Evolutionary conservation across 2,329 filamentous ascomycete genomes (phyloP).

Genomic region (Coleophoma eucalyptorum): DNA sequence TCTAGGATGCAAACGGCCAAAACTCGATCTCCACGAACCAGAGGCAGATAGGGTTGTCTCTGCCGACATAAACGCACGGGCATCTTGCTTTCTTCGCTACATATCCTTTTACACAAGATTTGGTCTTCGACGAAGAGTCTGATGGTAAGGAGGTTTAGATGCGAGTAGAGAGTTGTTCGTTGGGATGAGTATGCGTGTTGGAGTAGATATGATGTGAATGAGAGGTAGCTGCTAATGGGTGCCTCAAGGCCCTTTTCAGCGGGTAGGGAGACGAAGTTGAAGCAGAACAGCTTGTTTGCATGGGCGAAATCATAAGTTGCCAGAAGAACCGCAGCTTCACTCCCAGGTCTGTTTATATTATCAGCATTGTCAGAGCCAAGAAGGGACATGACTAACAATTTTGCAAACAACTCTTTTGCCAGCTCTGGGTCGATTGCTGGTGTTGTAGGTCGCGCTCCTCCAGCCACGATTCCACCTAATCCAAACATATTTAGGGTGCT

Average conservation of each 20-base stretch:
- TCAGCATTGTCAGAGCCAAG: conserved; percentile 12
- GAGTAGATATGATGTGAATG: conserved; percentile 85
- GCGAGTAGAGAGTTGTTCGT: conserved; percentile 76
- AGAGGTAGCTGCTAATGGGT: conserved; percentile 79
- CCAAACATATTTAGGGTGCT: conserved; percentile 82
- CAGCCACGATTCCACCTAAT: conserved; percentile 69
- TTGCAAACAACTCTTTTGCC: conserved; percentile 75
- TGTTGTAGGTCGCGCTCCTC: conserved; percentile 55
- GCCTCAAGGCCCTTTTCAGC: conserved; percentile 64
- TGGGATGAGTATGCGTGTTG: conserved; percentile 87
- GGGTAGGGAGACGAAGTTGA: conserved; percentile 67
- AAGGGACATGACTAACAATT: conserved; percentile 56
- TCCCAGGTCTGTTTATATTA: conserved; percentile 58
- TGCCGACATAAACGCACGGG: conserved; percentile 84
- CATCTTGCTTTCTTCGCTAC: conserved; percentile 71
- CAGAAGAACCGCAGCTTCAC: conserved; percentile 75
- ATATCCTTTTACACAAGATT: conserved; percentile 76
- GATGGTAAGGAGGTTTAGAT: conserved; percentile 80
- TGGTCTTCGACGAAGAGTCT: conserved; percentile 86
- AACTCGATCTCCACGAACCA: conserved; percentile 68
- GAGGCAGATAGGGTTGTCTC: conserved; percentile 77
- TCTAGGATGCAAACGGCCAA: conserved; percentile 77
- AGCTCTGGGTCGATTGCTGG: conserved; percentile 70
- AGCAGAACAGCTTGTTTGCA: conserved; percentile 93
- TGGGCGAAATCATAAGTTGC: conserved; percentile 91